These are phyloP conservation scores for Syzygium aromaticum DNA, from an alignment of 345 rosid genomes.

Conservation along the genomic window DNA sequence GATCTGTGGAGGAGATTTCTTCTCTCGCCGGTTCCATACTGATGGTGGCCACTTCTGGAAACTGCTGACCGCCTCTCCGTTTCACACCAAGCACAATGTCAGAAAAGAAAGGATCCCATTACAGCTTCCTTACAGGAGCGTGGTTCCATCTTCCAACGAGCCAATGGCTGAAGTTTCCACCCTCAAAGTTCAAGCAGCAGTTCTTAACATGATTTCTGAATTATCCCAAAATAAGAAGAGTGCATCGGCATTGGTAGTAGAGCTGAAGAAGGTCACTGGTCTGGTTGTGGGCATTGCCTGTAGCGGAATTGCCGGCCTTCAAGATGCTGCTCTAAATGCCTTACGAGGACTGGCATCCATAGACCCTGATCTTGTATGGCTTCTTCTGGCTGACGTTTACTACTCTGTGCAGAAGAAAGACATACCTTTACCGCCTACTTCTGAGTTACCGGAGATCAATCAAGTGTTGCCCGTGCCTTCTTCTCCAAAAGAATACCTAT, in stretches of 20 bases:
- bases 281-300: constrained; percentile 80
- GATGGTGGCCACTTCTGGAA: constrained; percentile 83
- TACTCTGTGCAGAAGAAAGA: constrained; percentile 51
- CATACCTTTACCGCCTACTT: constrained; percentile 39
- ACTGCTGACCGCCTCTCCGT: constrained; percentile 64
- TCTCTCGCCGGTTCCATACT: constrained; percentile 70
- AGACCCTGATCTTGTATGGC: constrained; percentile 90
- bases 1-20: constrained; percentile 90
- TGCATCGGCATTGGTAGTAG: constrained; percentile 59
- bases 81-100: constrained; percentile 29
- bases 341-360: constrained; percentile 62
- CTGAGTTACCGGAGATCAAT: constrained; percentile 40
- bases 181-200: constrained; percentile 72
- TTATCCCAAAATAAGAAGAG: constrained; percentile 52
- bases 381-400: constrained; percentile 79
- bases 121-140: constrained; percentile 70
- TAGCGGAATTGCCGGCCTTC: constrained; percentile 56
- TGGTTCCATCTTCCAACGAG: constrained; percentile 23
- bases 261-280: constrained; percentile 80
- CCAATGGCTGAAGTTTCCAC: constrained; percentile 61
- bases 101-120: constrained; percentile 41
- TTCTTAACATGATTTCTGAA: constrained; percentile 70
- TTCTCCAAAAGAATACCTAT: constrained; percentile 42
- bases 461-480: constrained; percentile 35
- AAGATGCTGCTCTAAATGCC: constrained; percentile 61